Evolutionary conservation across 345 rosid genomes (phyloP).

Genomic region (Rhodamnia rubescens): DNA sequence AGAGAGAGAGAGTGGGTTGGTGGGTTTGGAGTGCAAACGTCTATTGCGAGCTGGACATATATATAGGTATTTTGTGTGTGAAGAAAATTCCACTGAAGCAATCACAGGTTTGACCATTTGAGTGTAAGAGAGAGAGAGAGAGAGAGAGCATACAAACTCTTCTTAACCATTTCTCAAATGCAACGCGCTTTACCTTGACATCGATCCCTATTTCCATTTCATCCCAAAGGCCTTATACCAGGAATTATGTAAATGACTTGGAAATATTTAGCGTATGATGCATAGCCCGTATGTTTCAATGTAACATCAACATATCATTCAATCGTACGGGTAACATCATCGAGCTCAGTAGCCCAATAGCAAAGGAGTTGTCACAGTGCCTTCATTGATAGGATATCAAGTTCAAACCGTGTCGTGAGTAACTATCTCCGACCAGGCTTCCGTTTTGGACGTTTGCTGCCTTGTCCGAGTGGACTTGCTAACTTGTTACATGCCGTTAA

Average conservation of each 20-base stretch:
- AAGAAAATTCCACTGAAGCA: background rate
- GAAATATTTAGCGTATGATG: background rate
- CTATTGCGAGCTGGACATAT: background rate
- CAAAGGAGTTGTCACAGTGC: background rate
- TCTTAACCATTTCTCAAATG: background rate
- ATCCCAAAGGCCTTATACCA: background rate
- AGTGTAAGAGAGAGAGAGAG: rapidly evolving
- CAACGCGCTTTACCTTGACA: background rate
- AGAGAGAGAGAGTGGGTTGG: background rate
- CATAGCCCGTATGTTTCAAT: background rate
- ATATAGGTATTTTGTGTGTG: background rate
- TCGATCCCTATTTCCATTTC: background rate
- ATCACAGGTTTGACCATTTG: background rate
- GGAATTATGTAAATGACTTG: background rate
- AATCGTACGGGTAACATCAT: background rate
- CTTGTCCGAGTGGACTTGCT: background rate
- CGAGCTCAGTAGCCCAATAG: background rate
- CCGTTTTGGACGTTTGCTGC: background rate
- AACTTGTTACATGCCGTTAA: background rate
- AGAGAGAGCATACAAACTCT: background rate
- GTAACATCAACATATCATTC: rapidly evolving
- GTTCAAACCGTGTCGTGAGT: background rate
- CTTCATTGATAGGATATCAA: background rate
- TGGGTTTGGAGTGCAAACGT: background rate
- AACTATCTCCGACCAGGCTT: background rate